phyloP scores from a whole-genome alignment of 768 basidiomycete species.

The Kwoniella pini region DNA sequence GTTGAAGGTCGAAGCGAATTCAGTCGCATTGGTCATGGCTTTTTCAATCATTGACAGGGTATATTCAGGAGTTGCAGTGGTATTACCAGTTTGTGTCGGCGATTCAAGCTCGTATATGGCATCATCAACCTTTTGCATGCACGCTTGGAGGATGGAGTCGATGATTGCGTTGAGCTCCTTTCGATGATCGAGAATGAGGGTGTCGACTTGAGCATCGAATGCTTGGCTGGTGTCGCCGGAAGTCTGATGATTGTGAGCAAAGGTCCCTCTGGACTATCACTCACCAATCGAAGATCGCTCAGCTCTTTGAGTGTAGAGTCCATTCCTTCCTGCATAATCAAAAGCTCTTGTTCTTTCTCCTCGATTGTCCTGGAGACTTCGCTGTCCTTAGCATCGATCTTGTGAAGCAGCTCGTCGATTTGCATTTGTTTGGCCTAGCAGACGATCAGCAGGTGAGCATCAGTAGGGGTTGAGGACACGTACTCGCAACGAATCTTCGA shows the following conservation, averaged over 20 bases:
- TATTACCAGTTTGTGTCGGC: conserved; percentile 87
- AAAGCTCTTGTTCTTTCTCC: conserved; percentile 96
- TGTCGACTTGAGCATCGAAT: conserved; percentile 95
- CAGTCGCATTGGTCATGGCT: conserved; percentile 87
- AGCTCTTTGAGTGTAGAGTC: conserved; percentile 86
- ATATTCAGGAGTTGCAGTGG: conserved; percentile 97
- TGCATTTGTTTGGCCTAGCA: conserved; percentile 87
- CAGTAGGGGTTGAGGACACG: conserved; percentile 45
- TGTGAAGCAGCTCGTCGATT: conserved; percentile 85
- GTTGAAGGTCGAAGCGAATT: conserved; percentile 93
- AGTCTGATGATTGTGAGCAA: conserved; percentile 60
- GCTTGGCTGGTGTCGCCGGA: conserved; percentile 84
- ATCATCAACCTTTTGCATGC: conserved; percentile 95
- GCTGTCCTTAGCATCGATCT: conserved; percentile 70
- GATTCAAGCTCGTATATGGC: conserved; percentile 97
- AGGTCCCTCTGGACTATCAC: conserved; percentile 13
- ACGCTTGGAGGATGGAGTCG: conserved; percentile 94
- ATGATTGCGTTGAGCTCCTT: conserved; percentile 98
- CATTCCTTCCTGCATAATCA: conserved; percentile 93
- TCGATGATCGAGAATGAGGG: conserved; percentile 89
- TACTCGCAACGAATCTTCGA: conserved; percentile 93
- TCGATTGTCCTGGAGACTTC: conserved; percentile 82
- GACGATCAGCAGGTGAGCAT: conserved; percentile 14
- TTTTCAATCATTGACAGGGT: conserved; percentile 98
- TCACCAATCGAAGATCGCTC: conserved; percentile 79